A percentile compares a stretch with the other conserved stretches of the same genome.
Evolutionary conservation across 768 basidiomycete genomes (phyloP).

Genomic region (Pulveroboletus ravenelii): DNA sequence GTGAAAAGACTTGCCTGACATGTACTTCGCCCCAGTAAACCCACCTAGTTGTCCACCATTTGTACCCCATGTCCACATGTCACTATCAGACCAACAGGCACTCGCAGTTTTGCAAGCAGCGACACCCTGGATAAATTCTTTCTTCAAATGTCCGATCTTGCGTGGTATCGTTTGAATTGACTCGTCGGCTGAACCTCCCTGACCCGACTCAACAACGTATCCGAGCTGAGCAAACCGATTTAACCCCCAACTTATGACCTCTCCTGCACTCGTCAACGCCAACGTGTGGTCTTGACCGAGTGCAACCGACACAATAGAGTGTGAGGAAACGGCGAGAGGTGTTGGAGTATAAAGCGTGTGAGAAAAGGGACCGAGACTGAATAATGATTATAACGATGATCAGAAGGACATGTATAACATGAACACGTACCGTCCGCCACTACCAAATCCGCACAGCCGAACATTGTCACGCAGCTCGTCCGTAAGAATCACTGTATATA

Average conservation of each 20-base stretch:
- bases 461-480: constrained; percentile 70
- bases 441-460: constrained; percentile 85
- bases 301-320: constrained; percentile 62
- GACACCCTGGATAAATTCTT: constrained; percentile 73
- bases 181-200: constrained; percentile 53
- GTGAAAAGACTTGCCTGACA: neutral
- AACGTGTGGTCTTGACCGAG: constrained; percentile 95
- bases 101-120: constrained; percentile 85
- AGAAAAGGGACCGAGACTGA: constrained; percentile 65
- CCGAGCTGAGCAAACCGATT: constrained; percentile 89
- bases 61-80: constrained; percentile 88
- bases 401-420: neutral
- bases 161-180: constrained; percentile 73
- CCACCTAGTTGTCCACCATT: constrained; percentile 88
- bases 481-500: constrained; percentile 53
- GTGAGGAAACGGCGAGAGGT: constrained; percentile 52
- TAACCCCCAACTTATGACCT: constrained; percentile 86
- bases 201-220: constrained; percentile 63
- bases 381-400: neutral
- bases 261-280: constrained; percentile 72
- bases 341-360: constrained; percentile 76
- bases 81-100: constrained; percentile 75
- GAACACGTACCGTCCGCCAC: constrained; percentile 67
- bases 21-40: constrained; percentile 7
- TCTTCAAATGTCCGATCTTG: constrained; percentile 74